Evolutionary conservation across 371 early-diverging fungal species (phyloP), one percentile per base, ranked within the genome.

Genomic region (Thermomucor indicae-seudaticae): DNA sequence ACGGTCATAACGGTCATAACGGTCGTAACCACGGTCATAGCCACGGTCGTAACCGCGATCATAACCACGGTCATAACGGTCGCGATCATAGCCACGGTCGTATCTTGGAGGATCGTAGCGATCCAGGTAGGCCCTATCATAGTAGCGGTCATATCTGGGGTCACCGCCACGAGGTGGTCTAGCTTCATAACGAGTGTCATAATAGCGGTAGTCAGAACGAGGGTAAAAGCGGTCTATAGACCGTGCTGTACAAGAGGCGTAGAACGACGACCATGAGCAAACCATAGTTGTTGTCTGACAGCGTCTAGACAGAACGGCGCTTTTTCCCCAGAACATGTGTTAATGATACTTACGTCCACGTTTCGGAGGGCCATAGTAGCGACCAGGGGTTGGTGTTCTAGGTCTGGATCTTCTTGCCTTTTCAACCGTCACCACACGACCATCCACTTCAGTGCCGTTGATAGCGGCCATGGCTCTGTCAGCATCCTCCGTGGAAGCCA

Each of bases 311-410:
- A 47, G 0, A 24, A 53, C 46, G 32, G 47, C 37, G 23, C 17
- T 31, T 41, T 29, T 30, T 25, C 16, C 10, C 23, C 11, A 20
- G 22, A 14, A 41, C 10, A 32, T 3, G 41, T 23, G 47, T 31
- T 27, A 17, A 16, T 5, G 34, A 44, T 37, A 58, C 64, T 64
- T 64, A 59, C 64, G 56, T 55, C 64, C 70, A 43, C 83, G 77
- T 48, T 83, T 86, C 35, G 89, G 86, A n/a, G 88, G 88, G 6
- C 93, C 93, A 67, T 80, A 79, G 73, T 92, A 92, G 40, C 82
- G 84, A 40, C 93, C 93, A 48, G 93, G 93, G 43, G 93, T 92
- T 19, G 93, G 93, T 29, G 89, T 84, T 53, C 93, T 75, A 17
- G 91, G 85, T 45, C 84, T 68, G 22, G 80, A 73, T 24, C 38